A percentile compares a stretch with the other conserved stretches of the same genome.
Conservation (phyloP, 768 basidiomycete species). For the Termitomyces sp. region DNA sequence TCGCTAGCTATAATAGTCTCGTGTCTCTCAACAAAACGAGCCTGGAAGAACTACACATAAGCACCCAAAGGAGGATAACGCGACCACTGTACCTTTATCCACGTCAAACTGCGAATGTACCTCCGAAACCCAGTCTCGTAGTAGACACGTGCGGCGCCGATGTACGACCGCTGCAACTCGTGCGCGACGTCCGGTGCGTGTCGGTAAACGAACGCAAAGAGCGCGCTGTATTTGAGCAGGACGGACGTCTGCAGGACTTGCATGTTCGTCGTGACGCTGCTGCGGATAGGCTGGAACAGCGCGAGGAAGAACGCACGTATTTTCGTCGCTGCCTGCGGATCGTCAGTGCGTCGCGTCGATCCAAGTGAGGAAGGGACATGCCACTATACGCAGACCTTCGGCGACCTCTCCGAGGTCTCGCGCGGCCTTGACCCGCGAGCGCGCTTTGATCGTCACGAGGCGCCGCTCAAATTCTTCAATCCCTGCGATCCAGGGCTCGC, state of each 20-base stretch:
- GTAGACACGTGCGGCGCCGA: slow-evolving; percentile 78
- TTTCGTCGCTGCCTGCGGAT: slow-evolving; percentile 76
- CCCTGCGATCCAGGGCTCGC: slow-evolving; percentile 82
- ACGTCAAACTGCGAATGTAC: slow-evolving; percentile 77
- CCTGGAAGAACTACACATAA: slow-evolving; percentile 29
- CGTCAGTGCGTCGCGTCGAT: not conserved
- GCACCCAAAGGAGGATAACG: not conserved
- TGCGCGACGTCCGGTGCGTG: slow-evolving; percentile 77
- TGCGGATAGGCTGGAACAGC: slow-evolving; percentile 76
- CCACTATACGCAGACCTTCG: slow-evolving; percentile 86
- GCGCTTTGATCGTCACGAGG: slow-evolving; percentile 60
- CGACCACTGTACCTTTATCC: slow-evolving; percentile 54
- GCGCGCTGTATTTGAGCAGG: slow-evolving; percentile 73
- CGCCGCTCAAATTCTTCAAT: slow-evolving; percentile 79
- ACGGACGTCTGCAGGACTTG: slow-evolving; percentile 87
- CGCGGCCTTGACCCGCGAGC: slow-evolving; percentile 82
- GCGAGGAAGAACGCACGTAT: slow-evolving; percentile 81
- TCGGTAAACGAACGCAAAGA: slow-evolving; percentile 82
- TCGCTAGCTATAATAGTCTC: slow-evolving; percentile 51
- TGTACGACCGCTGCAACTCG: slow-evolving; percentile 86
- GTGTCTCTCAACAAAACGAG: slow-evolving; percentile 63
- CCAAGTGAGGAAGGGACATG: slow-evolving; percentile 23
- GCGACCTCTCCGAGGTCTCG: slow-evolving; percentile 76
- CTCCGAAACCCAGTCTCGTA: slow-evolving; percentile 94
- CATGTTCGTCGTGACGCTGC: slow-evolving; percentile 86